Evolutionary conservation across 2,329 filamentous ascomycete genomes (phyloP).

Genomic region (Penicillium sp.): DNA sequence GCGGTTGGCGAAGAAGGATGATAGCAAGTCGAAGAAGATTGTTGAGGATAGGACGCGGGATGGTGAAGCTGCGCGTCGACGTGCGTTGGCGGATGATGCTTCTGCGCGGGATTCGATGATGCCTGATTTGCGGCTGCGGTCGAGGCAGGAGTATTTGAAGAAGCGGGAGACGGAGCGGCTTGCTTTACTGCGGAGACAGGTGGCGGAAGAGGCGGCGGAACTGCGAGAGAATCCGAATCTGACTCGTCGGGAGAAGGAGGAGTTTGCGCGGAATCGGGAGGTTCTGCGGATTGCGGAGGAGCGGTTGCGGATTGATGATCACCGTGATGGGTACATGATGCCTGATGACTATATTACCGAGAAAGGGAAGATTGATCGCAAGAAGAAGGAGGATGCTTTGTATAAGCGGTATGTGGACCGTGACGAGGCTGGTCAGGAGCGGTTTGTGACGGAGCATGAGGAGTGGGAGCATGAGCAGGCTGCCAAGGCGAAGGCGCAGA

Average conservation of each 20-base stretch:
- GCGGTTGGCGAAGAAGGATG: slow-evolving; percentile 72
- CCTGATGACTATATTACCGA: slow-evolving; percentile 95
- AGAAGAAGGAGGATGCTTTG: slow-evolving; percentile 85
- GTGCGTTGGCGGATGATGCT: slow-evolving; percentile 69
- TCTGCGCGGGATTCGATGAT: slow-evolving; percentile 72
- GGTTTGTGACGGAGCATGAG: slow-evolving; percentile 90
- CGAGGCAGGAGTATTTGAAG: slow-evolving; percentile 88
- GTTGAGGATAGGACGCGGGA: slow-evolving; percentile 64
- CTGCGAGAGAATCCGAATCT: slow-evolving; percentile 74
- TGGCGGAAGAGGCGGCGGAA: slow-evolving; percentile 84
- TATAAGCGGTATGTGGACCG: slow-evolving; percentile 89
- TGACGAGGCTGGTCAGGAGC: slow-evolving; percentile 85
- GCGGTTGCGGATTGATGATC: slow-evolving; percentile 83
- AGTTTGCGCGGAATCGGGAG: slow-evolving; percentile 88
- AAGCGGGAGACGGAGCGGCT: slow-evolving; percentile 88
- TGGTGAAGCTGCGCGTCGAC: slow-evolving; percentile 63
- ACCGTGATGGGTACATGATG: slow-evolving; percentile 88
- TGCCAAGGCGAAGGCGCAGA: slow-evolving; percentile 84
- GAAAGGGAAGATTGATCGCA: slow-evolving; percentile 84
- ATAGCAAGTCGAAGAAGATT: slow-evolving; percentile 70
- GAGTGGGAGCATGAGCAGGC: slow-evolving; percentile 94
- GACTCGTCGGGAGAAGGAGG: slow-evolving; percentile 77
- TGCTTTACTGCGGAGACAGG: slow-evolving; percentile 84
- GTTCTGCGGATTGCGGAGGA: slow-evolving; percentile 81
- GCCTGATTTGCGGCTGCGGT: slow-evolving; percentile 78